Percentiles rank a stretch among this genome's conserved stretches.
Conservation (phyloP, 73 alveolate genomes). For the Durusdinium trenchii region DNA sequence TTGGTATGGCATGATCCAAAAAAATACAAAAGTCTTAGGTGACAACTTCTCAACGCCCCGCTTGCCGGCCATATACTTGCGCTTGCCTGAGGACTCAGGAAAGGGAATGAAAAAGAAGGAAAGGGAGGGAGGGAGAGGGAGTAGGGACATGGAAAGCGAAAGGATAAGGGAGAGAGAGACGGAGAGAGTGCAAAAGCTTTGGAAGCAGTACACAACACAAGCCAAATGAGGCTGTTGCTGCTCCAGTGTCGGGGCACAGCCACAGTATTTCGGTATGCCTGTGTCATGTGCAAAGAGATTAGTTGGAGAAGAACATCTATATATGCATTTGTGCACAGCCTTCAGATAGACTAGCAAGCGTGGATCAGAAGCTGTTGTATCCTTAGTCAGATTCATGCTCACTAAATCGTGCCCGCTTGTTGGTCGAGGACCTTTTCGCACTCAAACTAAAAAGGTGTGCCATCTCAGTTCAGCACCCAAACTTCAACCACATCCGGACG, state of each 20-base stretch:
- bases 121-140: neutral
- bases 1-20: neutral
- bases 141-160: neutral
- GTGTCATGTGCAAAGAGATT: neutral
- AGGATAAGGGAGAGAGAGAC: neutral
- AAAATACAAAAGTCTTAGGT: neutral
- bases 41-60: conserved; percentile 98
- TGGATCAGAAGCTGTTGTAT: conserved; percentile 99
- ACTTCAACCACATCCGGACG: conserved; percentile 99
- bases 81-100: conserved; percentile 95
- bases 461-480: conserved; percentile 26
- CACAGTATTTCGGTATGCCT: conserved; percentile 98
- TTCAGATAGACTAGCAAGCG: conserved; percentile 98
- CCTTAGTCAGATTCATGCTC: conserved; percentile 96
- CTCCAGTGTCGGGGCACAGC: conserved; percentile 99
- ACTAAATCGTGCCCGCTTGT: neutral
- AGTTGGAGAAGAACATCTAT: neutral
- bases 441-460: neutral
- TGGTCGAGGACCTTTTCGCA: neutral
- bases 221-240: conserved; percentile 44
- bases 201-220: neutral
- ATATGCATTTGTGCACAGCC: conserved; percentile 63
- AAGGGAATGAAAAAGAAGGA: neutral
- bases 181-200: neutral
- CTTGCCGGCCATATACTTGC: conserved; percentile 98